phyloP scores from a whole-genome alignment of 2,329 filamentous ascomycete species.

The Fusarium kyushuense region DNA sequence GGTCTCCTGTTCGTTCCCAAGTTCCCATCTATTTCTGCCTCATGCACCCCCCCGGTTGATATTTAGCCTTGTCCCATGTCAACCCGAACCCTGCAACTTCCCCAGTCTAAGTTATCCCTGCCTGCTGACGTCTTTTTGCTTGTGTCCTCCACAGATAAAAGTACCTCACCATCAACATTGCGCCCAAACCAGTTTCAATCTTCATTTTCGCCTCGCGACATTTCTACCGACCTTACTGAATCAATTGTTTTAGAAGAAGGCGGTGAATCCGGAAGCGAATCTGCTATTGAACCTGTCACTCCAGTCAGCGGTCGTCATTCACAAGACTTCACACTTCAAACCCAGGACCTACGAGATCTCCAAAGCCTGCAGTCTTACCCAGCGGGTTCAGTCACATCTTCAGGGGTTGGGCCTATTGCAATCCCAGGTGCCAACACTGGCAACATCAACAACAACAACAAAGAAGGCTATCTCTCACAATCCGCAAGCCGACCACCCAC shows the following conservation, averaged over 20 bases:
- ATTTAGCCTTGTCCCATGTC: slow-evolving; percentile 27
- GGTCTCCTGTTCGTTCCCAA: slow-evolving; percentile 7
- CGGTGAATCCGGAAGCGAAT: slow-evolving; percentile 71
- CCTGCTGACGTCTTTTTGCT: slow-evolving; percentile 47
- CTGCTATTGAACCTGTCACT: slow-evolving; percentile 70
- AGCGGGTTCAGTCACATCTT: slow-evolving; percentile 37
- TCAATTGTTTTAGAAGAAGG: slow-evolving; percentile 66
- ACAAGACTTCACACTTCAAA: slow-evolving; percentile 63
- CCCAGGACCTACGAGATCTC: slow-evolving; percentile 54
- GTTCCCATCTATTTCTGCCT: slow-evolving; percentile 38
- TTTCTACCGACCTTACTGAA: slow-evolving; percentile 62
- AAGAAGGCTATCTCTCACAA: slow-evolving; percentile 33
- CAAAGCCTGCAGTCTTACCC: slow-evolving; percentile 46
- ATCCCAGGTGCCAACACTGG: slow-evolving; percentile 33
- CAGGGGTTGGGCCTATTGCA: slow-evolving; percentile 40
- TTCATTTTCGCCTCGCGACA: slow-evolving; percentile 61
- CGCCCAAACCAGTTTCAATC: slow-evolving; percentile 44
- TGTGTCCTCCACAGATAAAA: slow-evolving; percentile 45
- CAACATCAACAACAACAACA: slow-evolving; percentile 19
- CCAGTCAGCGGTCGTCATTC: slow-evolving; percentile 69
- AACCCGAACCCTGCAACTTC: slow-evolving; percentile 32
- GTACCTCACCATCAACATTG: slow-evolving; percentile 40
- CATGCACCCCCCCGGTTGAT: slow-evolving; percentile 30
- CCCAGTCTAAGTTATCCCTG: slow-evolving; percentile 42
- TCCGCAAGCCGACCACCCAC: slow-evolving; percentile 39